Evolutionary conservation across 257 asterid genomes (phyloP), one percentile per base, ranked within the genome.

Genomic region (Oldenlandia corymbosa): DNA sequence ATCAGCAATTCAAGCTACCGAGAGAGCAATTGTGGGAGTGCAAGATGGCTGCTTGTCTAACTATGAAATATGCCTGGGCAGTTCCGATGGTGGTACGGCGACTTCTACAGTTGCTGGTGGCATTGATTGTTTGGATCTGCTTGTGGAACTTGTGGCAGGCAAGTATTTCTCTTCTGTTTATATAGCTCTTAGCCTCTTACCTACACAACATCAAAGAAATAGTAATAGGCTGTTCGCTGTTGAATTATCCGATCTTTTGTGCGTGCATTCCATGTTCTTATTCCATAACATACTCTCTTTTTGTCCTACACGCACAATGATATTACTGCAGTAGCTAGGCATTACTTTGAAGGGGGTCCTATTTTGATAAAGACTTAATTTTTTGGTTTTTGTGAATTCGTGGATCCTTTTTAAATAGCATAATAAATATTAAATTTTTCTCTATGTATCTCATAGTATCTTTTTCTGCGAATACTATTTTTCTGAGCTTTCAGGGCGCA

Each of bases 1-100:
- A 65, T 80, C 93, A 21, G 78, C 83, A 60, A 63, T 88, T 76
- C 85, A 85, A 76, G 78, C 88, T 71, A 75, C 85, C 34, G 98
- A 92, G 84, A 88, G 98, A 84, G 95, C 98, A 73, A 62, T 92
- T 78, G 88, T 84, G 53, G 97, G 95, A 68, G 83, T 76, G 69
- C 87, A 82, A 74, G 87, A 82, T 62, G 85, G 84, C 67, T 71
- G 76, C 74, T 66, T 68, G 77, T 53, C 83, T 61, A 83, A 76
- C 81, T 83, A 85, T 76, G 90, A 87, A 71, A 76, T 92, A 70
- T 67, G 65, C 70, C 73, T 75, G 60, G 90, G 85, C 70, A 69
- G 68, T 81, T 80, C 71, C 47, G 71, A 76, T 72, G 95, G 91
- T 75, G 91, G 91, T 41, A 83, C 76, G 70, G 93, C 79, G 49